Percentiles rank a stretch among this genome's conserved stretches.
Evolutionary conservation across 352 stramenopile genomes (phyloP).

Genomic region (Globisporangium radiosum): DNA sequence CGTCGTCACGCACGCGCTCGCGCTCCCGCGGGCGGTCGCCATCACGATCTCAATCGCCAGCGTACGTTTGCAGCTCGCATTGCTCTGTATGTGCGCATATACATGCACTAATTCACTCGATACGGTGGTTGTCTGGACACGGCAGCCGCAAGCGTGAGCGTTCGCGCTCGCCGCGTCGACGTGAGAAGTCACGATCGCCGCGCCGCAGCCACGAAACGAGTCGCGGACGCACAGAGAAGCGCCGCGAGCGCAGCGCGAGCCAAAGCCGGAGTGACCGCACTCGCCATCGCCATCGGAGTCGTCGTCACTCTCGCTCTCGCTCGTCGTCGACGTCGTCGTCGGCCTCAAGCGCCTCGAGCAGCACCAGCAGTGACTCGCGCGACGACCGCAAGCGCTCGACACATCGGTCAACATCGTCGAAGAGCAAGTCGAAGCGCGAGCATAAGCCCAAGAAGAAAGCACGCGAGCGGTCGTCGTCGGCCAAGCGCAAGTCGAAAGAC

Average conservation of each 20-base stretch:
- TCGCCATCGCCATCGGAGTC: constrained; percentile 2
- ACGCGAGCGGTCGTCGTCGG: too few relatives aligned
- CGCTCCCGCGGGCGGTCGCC: constrained; percentile 20
- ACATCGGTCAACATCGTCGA: constrained; percentile 9
- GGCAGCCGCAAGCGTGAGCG: neutral
- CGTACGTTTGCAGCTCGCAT: neutral
- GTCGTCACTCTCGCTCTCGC: neutral
- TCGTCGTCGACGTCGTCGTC: constrained; percentile 15
- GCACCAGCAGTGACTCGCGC: constrained; percentile 7
- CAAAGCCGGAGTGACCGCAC: constrained; percentile 1
- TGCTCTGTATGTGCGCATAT: neutral
- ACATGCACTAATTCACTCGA: neutral
- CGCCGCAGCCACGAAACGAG: neutral
- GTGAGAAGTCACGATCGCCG: constrained; percentile 5
- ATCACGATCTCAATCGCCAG: constrained; percentile 11
- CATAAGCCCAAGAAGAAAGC: constrained; percentile 18
- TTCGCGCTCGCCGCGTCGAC: constrained; percentile 3
- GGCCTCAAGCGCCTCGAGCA: constrained; percentile 21
- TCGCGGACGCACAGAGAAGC: constrained; percentile 3
- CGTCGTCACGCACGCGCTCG: constrained; percentile 16
- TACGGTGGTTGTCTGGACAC: neutral
- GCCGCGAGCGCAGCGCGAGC: neutral
- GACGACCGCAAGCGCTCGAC: constrained; percentile 11
- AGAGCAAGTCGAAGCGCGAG: constrained; percentile 21
- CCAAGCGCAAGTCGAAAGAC: too few relatives aligned